phyloP scores from a whole-genome alignment of 495 filamentous ascomycete genomes.

The Apodospora peruviana region DNA sequence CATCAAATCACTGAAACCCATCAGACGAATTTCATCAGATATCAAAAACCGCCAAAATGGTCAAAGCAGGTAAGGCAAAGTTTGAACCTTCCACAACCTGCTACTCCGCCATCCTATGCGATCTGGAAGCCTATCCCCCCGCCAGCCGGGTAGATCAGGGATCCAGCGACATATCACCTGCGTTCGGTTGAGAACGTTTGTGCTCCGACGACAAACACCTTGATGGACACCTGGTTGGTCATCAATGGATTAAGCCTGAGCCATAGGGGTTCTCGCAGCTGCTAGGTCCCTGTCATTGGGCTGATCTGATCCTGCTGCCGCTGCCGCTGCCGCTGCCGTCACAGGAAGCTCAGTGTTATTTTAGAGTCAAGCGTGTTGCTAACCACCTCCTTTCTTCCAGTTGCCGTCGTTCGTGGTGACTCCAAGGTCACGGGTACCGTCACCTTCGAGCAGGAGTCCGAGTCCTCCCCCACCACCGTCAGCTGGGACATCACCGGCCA shows the following conservation, averaged over 20 bases:
- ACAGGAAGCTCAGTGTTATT: neutral
- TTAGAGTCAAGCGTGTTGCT: constrained; percentile 21
- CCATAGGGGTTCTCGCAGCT: no score
- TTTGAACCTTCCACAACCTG: constrained; percentile 8
- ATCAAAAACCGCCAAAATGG: constrained; percentile 60
- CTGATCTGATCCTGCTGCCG: no score
- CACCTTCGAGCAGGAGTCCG: constrained; percentile 86
- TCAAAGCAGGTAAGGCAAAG: constrained; percentile 77
- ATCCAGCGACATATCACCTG: constrained; percentile 6
- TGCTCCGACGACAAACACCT: constrained; percentile 15
- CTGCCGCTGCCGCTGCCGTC: neutral
- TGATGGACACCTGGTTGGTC: constrained; percentile 20
- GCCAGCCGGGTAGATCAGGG: constrained; percentile 1
- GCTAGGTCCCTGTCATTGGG: no score
- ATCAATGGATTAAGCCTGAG: constrained; percentile 1
- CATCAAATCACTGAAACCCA: constrained; percentile 3
- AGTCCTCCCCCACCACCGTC: constrained; percentile 75
- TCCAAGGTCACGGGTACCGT: constrained; percentile 87
- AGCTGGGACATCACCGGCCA: constrained; percentile 88
- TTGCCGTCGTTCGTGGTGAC: constrained; percentile 95
- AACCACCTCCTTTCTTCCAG: constrained; percentile 40
- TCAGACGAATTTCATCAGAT: neutral
- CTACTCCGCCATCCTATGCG: constrained; percentile 20
- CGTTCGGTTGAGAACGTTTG: constrained; percentile 18
- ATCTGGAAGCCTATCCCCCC: constrained; percentile 7